Percentiles rank a stretch among this genome's conserved stretches.
Conservation (phyloP, 2,329 filamentous ascomycete genomes). For the Cyphellophora attinorum region DNA sequence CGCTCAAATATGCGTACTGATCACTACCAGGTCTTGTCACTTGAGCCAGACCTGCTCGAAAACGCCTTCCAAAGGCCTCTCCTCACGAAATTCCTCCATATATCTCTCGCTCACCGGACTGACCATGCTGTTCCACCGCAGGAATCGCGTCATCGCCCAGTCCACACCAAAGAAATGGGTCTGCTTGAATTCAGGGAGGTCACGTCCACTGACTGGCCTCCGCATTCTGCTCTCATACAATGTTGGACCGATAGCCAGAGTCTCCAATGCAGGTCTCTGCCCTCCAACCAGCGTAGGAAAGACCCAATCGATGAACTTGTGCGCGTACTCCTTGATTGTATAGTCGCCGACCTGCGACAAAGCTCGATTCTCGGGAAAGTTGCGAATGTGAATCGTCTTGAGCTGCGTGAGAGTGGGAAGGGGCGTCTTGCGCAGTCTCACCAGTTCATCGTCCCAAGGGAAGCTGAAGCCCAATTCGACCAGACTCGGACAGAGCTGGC, state of each 20-base stretch:
- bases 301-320: constrained; percentile 19
- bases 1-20: too few relatives aligned
- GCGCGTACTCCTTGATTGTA: constrained; percentile 18
- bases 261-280: constrained; percentile 11
- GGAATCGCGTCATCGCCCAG: constrained; percentile 18
- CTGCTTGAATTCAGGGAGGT: constrained; percentile 16
- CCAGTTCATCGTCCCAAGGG: constrained; percentile 19
- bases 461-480: constrained; percentile 18
- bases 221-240: constrained; percentile 17
- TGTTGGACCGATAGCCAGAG: constrained; percentile 18
- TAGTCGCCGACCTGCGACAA: constrained; percentile 18
- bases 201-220: constrained; percentile 3
- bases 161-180: constrained; percentile 19
- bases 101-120: constrained; percentile 17
- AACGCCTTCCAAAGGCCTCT: constrained; percentile 16
- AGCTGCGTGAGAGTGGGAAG: constrained; percentile 14
- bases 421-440: constrained; percentile 15
- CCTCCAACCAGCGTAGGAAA: constrained; percentile 12
- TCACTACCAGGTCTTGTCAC: constrained; percentile 7
- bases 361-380: constrained; percentile 17
- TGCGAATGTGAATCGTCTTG: constrained; percentile 18
- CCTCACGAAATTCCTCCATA: constrained; percentile 15
- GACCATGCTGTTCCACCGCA: constrained; percentile 16
- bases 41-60: constrained; percentile 20
- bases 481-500: constrained; percentile 16